Conservation (phyloP, 208 protist species). For the Wallacemonas sp. region DNA sequence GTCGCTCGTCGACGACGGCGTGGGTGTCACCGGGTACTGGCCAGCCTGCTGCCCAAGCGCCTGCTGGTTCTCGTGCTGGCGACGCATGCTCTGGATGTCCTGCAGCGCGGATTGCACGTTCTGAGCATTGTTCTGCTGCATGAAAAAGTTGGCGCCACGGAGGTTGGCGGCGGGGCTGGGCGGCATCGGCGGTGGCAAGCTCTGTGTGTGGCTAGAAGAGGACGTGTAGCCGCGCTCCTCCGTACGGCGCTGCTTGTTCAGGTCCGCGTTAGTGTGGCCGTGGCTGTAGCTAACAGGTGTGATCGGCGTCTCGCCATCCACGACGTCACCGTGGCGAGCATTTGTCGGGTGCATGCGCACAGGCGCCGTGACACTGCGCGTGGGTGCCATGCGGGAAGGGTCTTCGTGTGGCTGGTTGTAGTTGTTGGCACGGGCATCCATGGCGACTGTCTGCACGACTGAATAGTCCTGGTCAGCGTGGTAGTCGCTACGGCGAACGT, state of each 20-base stretch:
- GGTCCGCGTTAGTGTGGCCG: not conserved
- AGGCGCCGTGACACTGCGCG: slow-evolving; percentile 49
- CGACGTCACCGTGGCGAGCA: slow-evolving; percentile 14
- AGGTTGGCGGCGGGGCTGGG: slow-evolving; percentile 21
- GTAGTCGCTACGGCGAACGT: slow-evolving; percentile 24
- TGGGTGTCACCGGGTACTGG: not conserved
- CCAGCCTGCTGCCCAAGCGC: slow-evolving; percentile 11
- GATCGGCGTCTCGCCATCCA: slow-evolving; percentile 51
- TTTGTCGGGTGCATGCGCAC: slow-evolving; percentile 45
- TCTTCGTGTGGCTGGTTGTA: slow-evolving; percentile 72
- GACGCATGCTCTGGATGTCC: slow-evolving; percentile 46
- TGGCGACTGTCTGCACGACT: slow-evolving; percentile 54
- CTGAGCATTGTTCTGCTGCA: slow-evolving; percentile 24
- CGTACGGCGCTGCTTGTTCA: slow-evolving; percentile 37
- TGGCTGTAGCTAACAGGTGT: slow-evolving; percentile 30
- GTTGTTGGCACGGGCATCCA: slow-evolving; percentile 81
- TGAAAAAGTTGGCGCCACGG: slow-evolving; percentile 47
- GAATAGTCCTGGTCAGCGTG: slow-evolving; percentile 8
- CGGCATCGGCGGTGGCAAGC: not conserved
- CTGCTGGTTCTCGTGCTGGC: slow-evolving; percentile 32
- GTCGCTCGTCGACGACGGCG: slow-evolving; percentile 2
- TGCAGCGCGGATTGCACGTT: slow-evolving; percentile 43
- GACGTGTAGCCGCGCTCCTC: slow-evolving; percentile 11
- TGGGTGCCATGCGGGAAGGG: slow-evolving; percentile 21
- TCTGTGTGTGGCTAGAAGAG: not conserved